Evolutionary conservation across 345 rosid genomes (phyloP).

Genomic region (Camelina laxa): DNA sequence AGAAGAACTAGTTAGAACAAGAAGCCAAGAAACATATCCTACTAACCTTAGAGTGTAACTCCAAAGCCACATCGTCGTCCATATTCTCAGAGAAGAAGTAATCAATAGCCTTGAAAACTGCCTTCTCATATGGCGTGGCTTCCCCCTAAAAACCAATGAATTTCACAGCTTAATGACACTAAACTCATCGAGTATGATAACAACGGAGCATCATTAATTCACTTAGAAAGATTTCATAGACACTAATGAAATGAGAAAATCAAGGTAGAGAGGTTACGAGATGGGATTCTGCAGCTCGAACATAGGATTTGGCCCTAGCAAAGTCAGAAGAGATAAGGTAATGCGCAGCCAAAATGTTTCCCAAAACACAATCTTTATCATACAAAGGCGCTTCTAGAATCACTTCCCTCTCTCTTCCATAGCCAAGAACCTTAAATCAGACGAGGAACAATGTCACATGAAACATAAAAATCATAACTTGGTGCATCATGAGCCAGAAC

Average conservation of each 20-base stretch:
- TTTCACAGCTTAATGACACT: neutral
- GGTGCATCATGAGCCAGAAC: neutral
- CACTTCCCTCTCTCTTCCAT: conserved; percentile 67
- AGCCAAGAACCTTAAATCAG: conserved; percentile 61
- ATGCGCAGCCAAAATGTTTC: conserved; percentile 78
- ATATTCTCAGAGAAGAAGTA: conserved; percentile 62
- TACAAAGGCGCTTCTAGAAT: conserved; percentile 61
- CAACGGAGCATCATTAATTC: neutral
- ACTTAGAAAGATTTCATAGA: conserved; percentile 1
- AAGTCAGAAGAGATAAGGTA: conserved; percentile 56
- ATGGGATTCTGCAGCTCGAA: conserved; percentile 60
- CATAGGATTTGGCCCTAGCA: conserved; percentile 44
- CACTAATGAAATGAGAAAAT: neutral
- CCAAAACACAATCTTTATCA: conserved; percentile 74
- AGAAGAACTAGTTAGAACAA: neutral
- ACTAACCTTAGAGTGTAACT: conserved; percentile 63
- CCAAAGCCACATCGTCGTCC: conserved; percentile 69
- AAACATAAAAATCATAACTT: neutral
- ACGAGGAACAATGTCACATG: neutral
- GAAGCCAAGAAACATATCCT: conserved; percentile 16
- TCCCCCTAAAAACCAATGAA: conserved; percentile 4
- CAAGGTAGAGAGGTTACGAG: conserved; percentile 49
- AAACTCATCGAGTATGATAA: neutral
- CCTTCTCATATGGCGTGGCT: conserved; percentile 72
- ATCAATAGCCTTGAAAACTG: conserved; percentile 60